Base-by-base conservation (phyloP, 208 protist species). In the Crithidia brevicula region DNA sequence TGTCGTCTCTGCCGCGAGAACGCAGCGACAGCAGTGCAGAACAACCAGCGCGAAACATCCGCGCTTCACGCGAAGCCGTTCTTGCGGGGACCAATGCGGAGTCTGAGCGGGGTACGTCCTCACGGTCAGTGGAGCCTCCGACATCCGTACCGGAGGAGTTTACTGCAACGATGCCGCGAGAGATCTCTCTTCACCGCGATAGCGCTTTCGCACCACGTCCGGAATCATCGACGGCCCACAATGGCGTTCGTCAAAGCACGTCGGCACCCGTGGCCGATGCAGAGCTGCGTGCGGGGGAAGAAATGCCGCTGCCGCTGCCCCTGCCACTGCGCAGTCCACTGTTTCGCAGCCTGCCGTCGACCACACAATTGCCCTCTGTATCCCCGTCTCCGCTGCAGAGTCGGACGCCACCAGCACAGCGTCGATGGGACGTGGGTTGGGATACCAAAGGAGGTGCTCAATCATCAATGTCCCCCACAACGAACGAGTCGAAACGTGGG, bases 241-340 rank as follows among this genome's bases (percentile, higher is more conserved):
- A 10, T 2, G 25, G 30, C 30, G 30, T 10, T 16, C 59, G 59
- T 27, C 20, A 45, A 22, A 67, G 51, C 23, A 31, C 42, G 18
- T 62, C 67, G 18, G 42, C 59, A 9, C 59, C 40, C 30, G 8
- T 25, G 8, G 33, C 42, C 13, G 59, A 67, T 51, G 15, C 2
- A 27, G 3, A 33, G 3, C 22, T 4, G 23, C 51, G 51, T 0
- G 67, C 25, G 4, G 50, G 61, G 20, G 61, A 42, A 7, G 46
- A 52, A 16, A 42, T 61, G 49, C 51, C 59, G 11, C 31, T 67
- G 69, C 60, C 53, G 34, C 28, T 62, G 49, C 69, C 69, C 13
- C 52, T 64, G 49, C 69, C 69, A 11, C 52, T 64, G 54, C 69
- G 61, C 28, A 27, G 69, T 20, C 60, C 69, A 20, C 61, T 74